These are phyloP conservation scores for Coemansia sp. DNA, from an alignment of 192 early-diverging fungal genomes.

Conservation along the genomic window DNA sequence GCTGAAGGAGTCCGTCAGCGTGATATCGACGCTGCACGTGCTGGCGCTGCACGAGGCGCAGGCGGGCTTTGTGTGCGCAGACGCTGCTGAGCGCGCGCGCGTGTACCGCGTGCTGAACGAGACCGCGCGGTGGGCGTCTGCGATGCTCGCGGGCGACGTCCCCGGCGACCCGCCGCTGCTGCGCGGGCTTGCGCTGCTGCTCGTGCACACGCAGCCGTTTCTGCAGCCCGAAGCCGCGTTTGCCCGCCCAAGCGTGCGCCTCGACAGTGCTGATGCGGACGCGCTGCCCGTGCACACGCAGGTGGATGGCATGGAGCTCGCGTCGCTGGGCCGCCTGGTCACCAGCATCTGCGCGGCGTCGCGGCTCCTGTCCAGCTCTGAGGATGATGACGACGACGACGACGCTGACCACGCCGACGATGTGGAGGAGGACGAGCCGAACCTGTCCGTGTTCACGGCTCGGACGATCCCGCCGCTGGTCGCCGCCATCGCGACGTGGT, in stretches of 20 bases:
- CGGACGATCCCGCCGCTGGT: constrained; percentile 30
- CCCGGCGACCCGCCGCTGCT: constrained; percentile 21
- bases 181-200: constrained; percentile 4
- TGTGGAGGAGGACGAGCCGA: constrained; percentile 13
- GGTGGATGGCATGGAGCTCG: constrained; percentile 23
- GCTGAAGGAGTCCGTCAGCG: constrained; percentile 8
- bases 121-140: constrained; percentile 13
- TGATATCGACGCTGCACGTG: constrained; percentile 8
- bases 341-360: constrained; percentile 18
- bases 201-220: constrained; percentile 22
- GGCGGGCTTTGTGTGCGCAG: not conserved
- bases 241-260: not conserved
- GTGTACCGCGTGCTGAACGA: constrained; percentile 6
- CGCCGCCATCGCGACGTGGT: constrained; percentile 10
- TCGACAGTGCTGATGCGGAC: not conserved
- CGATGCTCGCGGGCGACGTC: constrained; percentile 9
- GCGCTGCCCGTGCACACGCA: not conserved
- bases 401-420: too few relatives aligned
- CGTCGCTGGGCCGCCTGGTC: constrained; percentile 11
- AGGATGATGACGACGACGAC: constrained; percentile 3
- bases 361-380: constrained; percentile 3
- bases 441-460: constrained; percentile 15
- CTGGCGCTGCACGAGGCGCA: constrained; percentile 2
- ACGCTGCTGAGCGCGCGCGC: not conserved
- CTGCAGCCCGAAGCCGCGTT: constrained; percentile 5